Evolutionary conservation across 192 early-diverging fungal species (phyloP).

Genomic region (Coemansia sp.): DNA sequence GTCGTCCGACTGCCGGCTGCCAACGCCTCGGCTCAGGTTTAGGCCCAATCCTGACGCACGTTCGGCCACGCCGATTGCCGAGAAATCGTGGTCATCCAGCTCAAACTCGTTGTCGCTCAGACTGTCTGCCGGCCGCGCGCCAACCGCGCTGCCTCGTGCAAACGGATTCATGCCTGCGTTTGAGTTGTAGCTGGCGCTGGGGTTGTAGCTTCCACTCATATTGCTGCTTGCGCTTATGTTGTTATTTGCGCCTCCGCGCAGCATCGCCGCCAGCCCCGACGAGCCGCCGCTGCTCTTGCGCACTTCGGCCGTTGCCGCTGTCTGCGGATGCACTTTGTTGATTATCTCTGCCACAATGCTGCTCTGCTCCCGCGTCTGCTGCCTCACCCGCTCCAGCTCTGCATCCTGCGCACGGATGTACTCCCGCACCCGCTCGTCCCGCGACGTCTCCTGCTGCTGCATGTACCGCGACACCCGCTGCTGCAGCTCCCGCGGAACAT

Average conservation of each 20-base stretch:
- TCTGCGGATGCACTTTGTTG: slow-evolving; percentile 22
- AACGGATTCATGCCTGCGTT: slow-evolving; percentile 3
- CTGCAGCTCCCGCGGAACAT: slow-evolving; percentile 46
- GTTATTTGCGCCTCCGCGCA: slow-evolving; percentile 15
- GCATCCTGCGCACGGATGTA: slow-evolving; percentile 44
- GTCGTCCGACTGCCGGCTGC: slow-evolving; percentile 29
- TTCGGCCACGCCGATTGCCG: slow-evolving; percentile 8
- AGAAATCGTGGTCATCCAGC: slow-evolving; percentile 2
- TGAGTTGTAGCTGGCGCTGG: not conserved
- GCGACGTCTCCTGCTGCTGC: slow-evolving; percentile 30
- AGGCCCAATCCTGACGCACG: not conserved
- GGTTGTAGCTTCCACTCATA: not conserved
- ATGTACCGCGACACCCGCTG: slow-evolving; percentile 29
- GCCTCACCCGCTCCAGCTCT: slow-evolving; percentile 23
- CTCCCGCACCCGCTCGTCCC: slow-evolving; percentile 44
- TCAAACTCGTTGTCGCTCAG: slow-evolving; percentile 8
- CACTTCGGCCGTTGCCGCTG: not conserved
- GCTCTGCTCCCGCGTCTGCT: slow-evolving; percentile 32
- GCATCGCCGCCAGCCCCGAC: slow-evolving; percentile 50
- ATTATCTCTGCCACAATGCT: slow-evolving; percentile 29
- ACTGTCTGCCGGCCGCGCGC: not conserved
- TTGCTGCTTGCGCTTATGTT: not conserved
- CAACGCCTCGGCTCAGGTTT: not conserved
- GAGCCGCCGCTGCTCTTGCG: slow-evolving; percentile 12
- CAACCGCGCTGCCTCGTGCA: slow-evolving; percentile 2